phyloP scores from a whole-genome alignment of 108 stramenopile genomes.

The Aurantiochytrium sp. region DNA sequence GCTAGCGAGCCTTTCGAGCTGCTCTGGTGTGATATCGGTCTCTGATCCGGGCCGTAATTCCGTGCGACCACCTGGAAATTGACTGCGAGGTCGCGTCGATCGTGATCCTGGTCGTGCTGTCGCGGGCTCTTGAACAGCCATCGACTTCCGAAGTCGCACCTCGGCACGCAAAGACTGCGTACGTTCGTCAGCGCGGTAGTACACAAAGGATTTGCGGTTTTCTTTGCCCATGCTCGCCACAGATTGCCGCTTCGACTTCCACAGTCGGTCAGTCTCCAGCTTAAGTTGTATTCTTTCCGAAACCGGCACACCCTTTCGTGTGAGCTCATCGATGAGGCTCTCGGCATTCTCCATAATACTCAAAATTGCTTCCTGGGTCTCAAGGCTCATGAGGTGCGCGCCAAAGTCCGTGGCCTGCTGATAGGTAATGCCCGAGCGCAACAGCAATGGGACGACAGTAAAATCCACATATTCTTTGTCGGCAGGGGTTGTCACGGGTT shows the following conservation, averaged over 20 bases:
- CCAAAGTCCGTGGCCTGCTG: not conserved
- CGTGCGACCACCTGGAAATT: not conserved
- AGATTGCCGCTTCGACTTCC: not conserved
- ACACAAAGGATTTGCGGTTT: not conserved
- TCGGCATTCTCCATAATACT: not conserved
- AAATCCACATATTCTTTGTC: not conserved
- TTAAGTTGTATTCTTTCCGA: not conserved
- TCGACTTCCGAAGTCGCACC: not conserved
- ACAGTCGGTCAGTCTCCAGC: not conserved
- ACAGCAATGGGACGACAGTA: not conserved
- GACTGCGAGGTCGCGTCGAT: not conserved
- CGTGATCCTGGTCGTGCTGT: too few species aligned
- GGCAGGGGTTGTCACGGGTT: not conserved
- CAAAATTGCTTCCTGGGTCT: not conserved
- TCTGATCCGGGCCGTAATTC: not conserved
- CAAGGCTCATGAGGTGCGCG: not conserved
- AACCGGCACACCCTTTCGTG: not conserved
- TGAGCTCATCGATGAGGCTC: not conserved
- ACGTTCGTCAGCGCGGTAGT: not conserved
- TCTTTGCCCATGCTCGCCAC: too few species aligned
- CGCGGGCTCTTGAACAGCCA: not conserved
- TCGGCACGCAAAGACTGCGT: not conserved
- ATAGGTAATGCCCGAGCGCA: conserved; percentile 3
- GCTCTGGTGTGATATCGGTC: not conserved
- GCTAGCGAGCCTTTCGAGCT: not conserved